phyloP scores from a whole-genome alignment of 345 rosid genomes.

The Acer yangbiense region DNA sequence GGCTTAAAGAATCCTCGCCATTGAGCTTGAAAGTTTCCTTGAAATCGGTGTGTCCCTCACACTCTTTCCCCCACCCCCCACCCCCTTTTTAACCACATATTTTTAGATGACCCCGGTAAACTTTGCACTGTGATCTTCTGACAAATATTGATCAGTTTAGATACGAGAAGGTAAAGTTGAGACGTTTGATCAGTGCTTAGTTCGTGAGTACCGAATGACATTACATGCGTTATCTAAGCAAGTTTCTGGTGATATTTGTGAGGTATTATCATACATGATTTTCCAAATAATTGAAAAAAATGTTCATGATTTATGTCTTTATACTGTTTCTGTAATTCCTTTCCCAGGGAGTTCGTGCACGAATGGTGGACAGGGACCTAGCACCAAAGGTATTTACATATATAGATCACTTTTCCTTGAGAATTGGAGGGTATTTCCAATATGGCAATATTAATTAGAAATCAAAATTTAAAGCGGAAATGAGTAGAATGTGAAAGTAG shows the following conservation, averaged over 20 bases:
- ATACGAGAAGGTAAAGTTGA: constrained; percentile 80
- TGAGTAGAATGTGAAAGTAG: neutral
- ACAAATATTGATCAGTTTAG: constrained; percentile 41
- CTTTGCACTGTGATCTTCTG: neutral
- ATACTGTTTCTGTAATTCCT: constrained; percentile 8
- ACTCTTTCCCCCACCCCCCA: neutral
- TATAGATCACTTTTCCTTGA: neutral
- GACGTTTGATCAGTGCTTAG: constrained; percentile 78
- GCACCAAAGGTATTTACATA: constrained; percentile 61
- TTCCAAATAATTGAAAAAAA: neutral
- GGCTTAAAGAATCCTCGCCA: constrained; percentile 80
- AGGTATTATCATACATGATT: constrained; percentile 47
- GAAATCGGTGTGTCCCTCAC: constrained; percentile 73
- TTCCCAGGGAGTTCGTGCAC: constrained; percentile 79
- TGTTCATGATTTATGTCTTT: neutral
- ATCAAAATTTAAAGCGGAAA: neutral
- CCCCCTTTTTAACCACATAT: neutral
- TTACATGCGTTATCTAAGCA: constrained; percentile 62
- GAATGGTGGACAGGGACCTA: constrained; percentile 76
- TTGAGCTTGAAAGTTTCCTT: constrained; percentile 88
- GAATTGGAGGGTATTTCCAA: neutral
- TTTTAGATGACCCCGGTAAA: neutral
- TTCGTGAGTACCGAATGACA: constrained; percentile 83
- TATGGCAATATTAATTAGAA: neutral
- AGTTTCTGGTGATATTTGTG: constrained; percentile 62